Percentiles rank a stretch among this genome's conserved stretches.
Evolutionary conservation across 352 stramenopile genomes (phyloP).

Genomic region (Pythium aristosporum): DNA sequence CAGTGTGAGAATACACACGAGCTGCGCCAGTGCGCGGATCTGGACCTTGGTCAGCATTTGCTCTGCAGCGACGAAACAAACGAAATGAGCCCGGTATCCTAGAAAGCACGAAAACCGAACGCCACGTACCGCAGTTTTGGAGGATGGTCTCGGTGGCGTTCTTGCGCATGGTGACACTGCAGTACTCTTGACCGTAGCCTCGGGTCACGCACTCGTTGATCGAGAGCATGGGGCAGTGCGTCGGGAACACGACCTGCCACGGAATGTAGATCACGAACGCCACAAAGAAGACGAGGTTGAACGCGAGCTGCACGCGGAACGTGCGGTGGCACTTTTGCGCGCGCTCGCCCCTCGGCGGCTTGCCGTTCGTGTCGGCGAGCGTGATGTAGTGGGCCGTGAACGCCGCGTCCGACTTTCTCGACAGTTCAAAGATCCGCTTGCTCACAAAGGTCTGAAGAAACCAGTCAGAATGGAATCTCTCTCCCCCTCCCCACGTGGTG

Average conservation of each 20-base stretch:
- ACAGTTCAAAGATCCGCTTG: slow-evolving; percentile 24
- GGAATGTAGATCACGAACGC: slow-evolving; percentile 66
- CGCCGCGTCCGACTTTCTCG: slow-evolving; percentile 1
- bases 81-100: not conserved
- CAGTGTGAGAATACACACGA: slow-evolving; percentile 23
- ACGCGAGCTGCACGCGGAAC: slow-evolving; percentile 23
- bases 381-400: slow-evolving; percentile 15
- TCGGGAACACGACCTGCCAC: slow-evolving; percentile 25
- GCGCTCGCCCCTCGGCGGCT: slow-evolving; percentile 2
- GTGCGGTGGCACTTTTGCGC: not conserved
- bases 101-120: not conserved
- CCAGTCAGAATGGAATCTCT: not conserved
- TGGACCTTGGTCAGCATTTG: slow-evolving; percentile 23
- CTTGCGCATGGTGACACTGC: slow-evolving; percentile 22
- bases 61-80: slow-evolving; percentile 1
- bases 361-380: slow-evolving; percentile 13
- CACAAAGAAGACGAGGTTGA: slow-evolving; percentile 47
- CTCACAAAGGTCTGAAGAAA: slow-evolving; percentile 30
- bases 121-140: slow-evolving; percentile 16
- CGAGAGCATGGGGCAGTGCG: slow-evolving; percentile 16
- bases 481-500: not conserved
- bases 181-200: slow-evolving; percentile 26
- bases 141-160: slow-evolving; percentile 23
- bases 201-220: slow-evolving; percentile 27
- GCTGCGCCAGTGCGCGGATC: slow-evolving; percentile 23